Percentiles rank a stretch among this genome's conserved stretches.
Conservation (phyloP, 495 filamentous ascomycete genomes). For the Lichina pygmaea region DNA sequence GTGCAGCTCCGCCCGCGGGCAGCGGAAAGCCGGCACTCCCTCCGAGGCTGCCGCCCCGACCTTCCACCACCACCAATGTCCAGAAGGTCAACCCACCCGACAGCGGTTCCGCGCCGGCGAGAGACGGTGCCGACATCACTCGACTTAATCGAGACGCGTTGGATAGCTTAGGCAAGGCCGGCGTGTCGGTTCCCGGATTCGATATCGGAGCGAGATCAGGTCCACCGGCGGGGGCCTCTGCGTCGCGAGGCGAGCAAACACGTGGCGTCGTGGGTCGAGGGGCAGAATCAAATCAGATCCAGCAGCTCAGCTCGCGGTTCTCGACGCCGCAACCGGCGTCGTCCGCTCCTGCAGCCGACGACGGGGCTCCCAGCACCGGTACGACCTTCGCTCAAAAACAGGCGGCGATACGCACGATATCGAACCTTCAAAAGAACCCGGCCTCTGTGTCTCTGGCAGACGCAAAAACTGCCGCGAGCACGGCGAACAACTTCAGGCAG, state of each 20-base stretch:
- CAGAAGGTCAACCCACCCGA: too few species aligned
- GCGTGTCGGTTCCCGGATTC: conserved; percentile 58
- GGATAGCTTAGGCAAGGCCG: conserved; percentile 41
- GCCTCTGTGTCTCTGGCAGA: conserved; percentile 29
- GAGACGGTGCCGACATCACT: conserved; percentile 7
- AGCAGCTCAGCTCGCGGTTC: conserved; percentile 43
- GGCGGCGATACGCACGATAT: conserved; percentile 28
- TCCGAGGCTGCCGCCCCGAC: conserved; percentile 47
- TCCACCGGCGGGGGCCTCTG: conserved; percentile 2
- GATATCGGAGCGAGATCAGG: conserved; percentile 29
- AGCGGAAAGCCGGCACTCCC: conserved; percentile 25
- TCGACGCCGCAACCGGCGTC: conserved; percentile 19
- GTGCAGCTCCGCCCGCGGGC: not conserved
- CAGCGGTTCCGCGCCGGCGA: too few species aligned
- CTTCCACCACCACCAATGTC: conserved; percentile 17
- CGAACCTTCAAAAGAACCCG: conserved; percentile 25
- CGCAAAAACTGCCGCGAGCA: conserved; percentile 24
- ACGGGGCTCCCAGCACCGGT: conserved; percentile 14
- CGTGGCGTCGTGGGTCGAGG: conserved; percentile 2
- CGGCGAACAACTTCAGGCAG: conserved; percentile 45
- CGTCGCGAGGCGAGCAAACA: too few species aligned
- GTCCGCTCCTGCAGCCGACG: not conserved
- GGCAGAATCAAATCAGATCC: conserved; percentile 16
- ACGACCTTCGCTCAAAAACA: conserved; percentile 36
- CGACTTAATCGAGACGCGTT: conserved; percentile 43